Evolutionary conservation across 1,139 yeast species (phyloP), one percentile per base, ranked within the genome.

Genomic region (Hansenula sp.): DNA sequence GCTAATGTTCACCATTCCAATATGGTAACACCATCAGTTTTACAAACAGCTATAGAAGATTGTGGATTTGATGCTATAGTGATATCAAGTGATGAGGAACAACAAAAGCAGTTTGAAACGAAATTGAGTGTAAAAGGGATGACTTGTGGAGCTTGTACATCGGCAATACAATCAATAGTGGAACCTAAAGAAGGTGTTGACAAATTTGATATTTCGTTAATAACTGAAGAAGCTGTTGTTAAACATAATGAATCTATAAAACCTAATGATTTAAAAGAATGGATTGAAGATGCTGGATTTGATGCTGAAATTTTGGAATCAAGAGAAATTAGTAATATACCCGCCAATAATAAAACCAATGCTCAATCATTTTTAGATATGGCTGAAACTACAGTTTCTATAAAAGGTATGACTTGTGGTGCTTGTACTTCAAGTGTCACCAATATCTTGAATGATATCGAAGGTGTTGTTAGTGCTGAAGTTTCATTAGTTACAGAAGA

Each of bases 341-440:
- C 14, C 8, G 4, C 5, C 11, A 3, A 3, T 2, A n/a, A 6
- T 7, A 2, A 6, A n/a, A 12, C 24, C 16, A 29, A 17, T 8
- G 4, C 8, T 4, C n/a, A 22, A 19, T 8, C 26, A 10, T 11
- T 5, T 8, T 24, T 24, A 8, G 20, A 37, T 6, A 30, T 44
- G 6, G 41, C 44, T 14, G 51, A 51, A 29, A 55, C 60, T 1
- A 46, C 44, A 14, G 40, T 72, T 25, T 53, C 64, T 1, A 64
- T 80, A 3, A 52, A 55, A 20, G 96, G 96, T 8, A 89, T 89
- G 96, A 87, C 96, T 2, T 89, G 96, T 56, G 85, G 92, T 9
- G 77, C 94, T 1, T 89, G 96, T 58, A 75, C 82, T 1, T 71
- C 82, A 0, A 68, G 90, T 1, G 77, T 89, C 20, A 77, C 82